Conservation (phyloP, 441 rosid genomes). For the Lagerstroemia fauriei region DNA sequence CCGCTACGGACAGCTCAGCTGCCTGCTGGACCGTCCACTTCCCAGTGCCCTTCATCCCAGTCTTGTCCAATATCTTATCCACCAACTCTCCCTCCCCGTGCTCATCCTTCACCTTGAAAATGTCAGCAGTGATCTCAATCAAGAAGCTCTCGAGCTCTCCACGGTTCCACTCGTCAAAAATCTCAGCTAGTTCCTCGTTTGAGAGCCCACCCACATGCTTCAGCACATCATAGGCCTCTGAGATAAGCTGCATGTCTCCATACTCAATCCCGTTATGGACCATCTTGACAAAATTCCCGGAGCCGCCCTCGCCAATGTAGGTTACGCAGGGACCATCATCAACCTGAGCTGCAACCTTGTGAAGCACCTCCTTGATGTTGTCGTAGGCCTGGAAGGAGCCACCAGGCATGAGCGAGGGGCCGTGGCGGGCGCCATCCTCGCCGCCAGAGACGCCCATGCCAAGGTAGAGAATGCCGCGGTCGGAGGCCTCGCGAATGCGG, state of each 20-base stretch:
- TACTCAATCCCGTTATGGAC: constrained; percentile 94
- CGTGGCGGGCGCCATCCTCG: constrained; percentile 87
- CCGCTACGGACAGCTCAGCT: constrained; percentile 89
- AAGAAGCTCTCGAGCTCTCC: constrained; percentile 90
- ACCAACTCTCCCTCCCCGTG: constrained; percentile 65
- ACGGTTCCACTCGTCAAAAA: constrained; percentile 69
- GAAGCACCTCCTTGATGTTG: constrained; percentile 63
- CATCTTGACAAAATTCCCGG: constrained; percentile 97
- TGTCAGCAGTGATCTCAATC: constrained; percentile 80
- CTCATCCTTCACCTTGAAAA: constrained; percentile 76
- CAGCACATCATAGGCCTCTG: constrained; percentile 87
- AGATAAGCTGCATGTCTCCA: constrained; percentile 91
- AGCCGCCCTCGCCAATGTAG: constrained; percentile 87
- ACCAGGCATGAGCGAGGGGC: constrained; percentile 94
- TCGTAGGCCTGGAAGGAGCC: constrained; percentile 78
- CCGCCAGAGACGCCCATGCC: constrained; percentile 98
- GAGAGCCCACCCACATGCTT: constrained; percentile 75
- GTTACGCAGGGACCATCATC: constrained; percentile 97
- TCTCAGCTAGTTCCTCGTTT: constrained; percentile 66
- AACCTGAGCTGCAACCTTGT: constrained; percentile 86
- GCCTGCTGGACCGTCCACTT: constrained; percentile 98
- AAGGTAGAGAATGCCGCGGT: constrained; percentile 64
- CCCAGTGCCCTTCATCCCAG: constrained; percentile 98
- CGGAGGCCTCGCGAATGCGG: constrained; percentile 59
- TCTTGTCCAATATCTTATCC: constrained; percentile 88